A percentile compares a stretch with the other conserved stretches of the same genome.
phyloP scores from a whole-genome alignment of 2,329 filamentous ascomycete genomes.

The Hysterium pulicare region DNA sequence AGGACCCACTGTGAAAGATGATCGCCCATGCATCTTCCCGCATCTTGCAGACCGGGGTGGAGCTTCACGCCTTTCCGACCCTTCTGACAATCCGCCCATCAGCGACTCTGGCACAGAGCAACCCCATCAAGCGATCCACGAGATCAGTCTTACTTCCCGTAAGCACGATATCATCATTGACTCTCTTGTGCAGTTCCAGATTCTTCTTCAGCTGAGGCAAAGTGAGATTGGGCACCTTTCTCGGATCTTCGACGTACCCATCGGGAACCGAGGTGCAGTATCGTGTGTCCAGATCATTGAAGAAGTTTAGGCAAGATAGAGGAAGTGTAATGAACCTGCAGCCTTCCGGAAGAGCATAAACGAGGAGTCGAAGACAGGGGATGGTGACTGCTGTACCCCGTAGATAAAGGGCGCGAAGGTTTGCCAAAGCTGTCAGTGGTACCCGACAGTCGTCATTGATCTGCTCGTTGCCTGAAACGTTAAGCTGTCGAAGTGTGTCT shows the following conservation, averaged over 20 bases:
- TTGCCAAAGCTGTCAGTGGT: slow-evolving; percentile 12
- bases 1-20: too few relatives aligned
- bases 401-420: slow-evolving; percentile 14
- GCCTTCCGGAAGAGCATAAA: slow-evolving; percentile 5
- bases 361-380: slow-evolving; percentile 16
- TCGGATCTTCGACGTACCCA: slow-evolving; percentile 13
- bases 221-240: slow-evolving; percentile 11
- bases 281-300: slow-evolving; percentile 4
- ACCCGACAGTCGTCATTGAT: slow-evolving; percentile 18
- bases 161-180: slow-evolving; percentile 14
- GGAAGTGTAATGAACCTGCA: slow-evolving; percentile 8
- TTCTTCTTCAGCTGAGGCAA: slow-evolving; percentile 15
- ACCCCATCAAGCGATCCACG: slow-evolving; percentile 10
- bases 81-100: slow-evolving; percentile 13
- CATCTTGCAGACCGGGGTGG: too few relatives aligned
- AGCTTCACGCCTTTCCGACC: slow-evolving; percentile 7
- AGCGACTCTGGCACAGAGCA: slow-evolving; percentile 16
- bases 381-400: slow-evolving; percentile 18
- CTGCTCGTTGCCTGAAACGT: slow-evolving; percentile 13
- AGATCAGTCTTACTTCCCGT: slow-evolving; percentile 16
- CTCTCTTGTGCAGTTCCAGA: slow-evolving; percentile 16
- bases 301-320: slow-evolving; percentile 4
- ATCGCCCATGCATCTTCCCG: too few relatives aligned
- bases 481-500: slow-evolving; percentile 12
- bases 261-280: slow-evolving; percentile 15